phyloP scores from a whole-genome alignment of 2,329 filamentous ascomycete genomes.

The Scorias spongiosa region DNA sequence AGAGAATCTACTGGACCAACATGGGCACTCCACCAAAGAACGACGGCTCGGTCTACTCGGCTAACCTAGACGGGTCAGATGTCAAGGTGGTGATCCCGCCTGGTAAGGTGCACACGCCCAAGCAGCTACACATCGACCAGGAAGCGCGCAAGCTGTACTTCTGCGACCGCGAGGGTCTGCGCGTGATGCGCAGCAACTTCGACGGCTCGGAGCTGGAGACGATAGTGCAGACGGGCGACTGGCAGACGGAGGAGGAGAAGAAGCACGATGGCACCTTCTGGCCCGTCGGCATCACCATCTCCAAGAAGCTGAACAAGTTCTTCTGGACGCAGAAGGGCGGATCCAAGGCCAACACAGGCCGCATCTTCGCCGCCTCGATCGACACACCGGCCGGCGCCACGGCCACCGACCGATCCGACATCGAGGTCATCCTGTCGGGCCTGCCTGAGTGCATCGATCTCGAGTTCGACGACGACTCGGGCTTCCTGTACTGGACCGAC shows the following conservation, averaged over 20 bases:
- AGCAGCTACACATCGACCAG: slow-evolving; percentile 24
- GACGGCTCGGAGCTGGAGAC: slow-evolving; percentile 22
- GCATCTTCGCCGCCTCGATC: slow-evolving; percentile 37
- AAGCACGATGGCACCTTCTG: slow-evolving; percentile 14
- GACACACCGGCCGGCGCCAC: slow-evolving; percentile 21
- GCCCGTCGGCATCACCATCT: slow-evolving; percentile 38
- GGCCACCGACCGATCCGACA: slow-evolving; percentile 25
- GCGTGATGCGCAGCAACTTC: slow-evolving; percentile 22
- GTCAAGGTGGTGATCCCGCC: slow-evolving; percentile 27
- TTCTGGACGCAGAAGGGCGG: slow-evolving; percentile 48
- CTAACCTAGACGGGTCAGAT: slow-evolving; percentile 34
- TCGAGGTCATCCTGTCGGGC: slow-evolving; percentile 27
- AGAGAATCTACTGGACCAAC: slow-evolving; percentile 20
- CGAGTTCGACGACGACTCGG: slow-evolving; percentile 33
- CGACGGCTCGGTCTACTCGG: slow-evolving; percentile 8
- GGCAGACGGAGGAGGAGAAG: slow-evolving; percentile 20
- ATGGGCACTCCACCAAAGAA: slow-evolving; percentile 7
- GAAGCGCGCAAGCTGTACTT: slow-evolving; percentile 22
- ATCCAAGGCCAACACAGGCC: slow-evolving; percentile 35
- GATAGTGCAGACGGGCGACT: slow-evolving; percentile 25
- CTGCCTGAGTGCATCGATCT: slow-evolving; percentile 45
- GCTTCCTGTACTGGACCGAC: slow-evolving; percentile 45
- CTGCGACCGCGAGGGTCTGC: slow-evolving; percentile 29
- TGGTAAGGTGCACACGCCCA: slow-evolving; percentile 35
- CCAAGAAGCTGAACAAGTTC: slow-evolving; percentile 26